Conservation (phyloP, 768 basidiomycete species). For the Dacryopinax primogenitus region DNA sequence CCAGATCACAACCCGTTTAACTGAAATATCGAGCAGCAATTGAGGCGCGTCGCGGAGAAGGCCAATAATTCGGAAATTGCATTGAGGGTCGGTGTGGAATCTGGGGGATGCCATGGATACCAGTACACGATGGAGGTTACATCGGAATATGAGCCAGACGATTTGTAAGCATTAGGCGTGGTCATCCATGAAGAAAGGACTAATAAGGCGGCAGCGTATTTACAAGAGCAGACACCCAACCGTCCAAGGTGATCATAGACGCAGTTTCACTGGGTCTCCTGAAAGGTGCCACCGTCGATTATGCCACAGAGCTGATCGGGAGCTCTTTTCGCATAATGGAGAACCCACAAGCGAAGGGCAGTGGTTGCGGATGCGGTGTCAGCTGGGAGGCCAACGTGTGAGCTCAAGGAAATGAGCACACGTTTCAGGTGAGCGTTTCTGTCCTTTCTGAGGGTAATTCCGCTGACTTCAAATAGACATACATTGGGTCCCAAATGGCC, state of each 20-base stretch:
- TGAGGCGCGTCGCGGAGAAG: slow-evolving; percentile 51
- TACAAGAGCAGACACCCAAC: slow-evolving; percentile 53
- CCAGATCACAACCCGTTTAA: not conserved
- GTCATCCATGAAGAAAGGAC: not conserved
- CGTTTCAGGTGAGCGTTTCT: not conserved
- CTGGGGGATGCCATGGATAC: slow-evolving; percentile 94
- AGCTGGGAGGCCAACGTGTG: slow-evolving; percentile 75
- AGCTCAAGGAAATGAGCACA: not conserved
- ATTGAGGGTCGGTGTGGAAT: slow-evolving; percentile 73
- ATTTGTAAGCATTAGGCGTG: slow-evolving; percentile 53
- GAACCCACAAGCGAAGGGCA: slow-evolving; percentile 84
- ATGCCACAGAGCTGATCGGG: slow-evolving; percentile 88
- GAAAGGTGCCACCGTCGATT: slow-evolving; percentile 82
- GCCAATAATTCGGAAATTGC: slow-evolving; percentile 52
- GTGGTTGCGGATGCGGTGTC: slow-evolving; percentile 88
- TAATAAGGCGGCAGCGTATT: slow-evolving; percentile 43
- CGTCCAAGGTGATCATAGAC: slow-evolving; percentile 72
- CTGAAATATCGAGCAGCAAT: slow-evolving; percentile 45
- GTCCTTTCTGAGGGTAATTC: not conserved
- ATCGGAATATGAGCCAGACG: slow-evolving; percentile 46
- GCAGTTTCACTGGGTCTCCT: slow-evolving; percentile 70
- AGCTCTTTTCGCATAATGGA: slow-evolving; percentile 70
- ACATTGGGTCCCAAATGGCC: not conserved
- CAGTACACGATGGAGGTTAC: slow-evolving; percentile 88
- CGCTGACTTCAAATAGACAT: not conserved